A percentile compares a stretch with the other conserved stretches of the same genome.
phyloP scores from a whole-genome alignment of 257 asterid genomes.

The Ligustrum vulgare region DNA sequence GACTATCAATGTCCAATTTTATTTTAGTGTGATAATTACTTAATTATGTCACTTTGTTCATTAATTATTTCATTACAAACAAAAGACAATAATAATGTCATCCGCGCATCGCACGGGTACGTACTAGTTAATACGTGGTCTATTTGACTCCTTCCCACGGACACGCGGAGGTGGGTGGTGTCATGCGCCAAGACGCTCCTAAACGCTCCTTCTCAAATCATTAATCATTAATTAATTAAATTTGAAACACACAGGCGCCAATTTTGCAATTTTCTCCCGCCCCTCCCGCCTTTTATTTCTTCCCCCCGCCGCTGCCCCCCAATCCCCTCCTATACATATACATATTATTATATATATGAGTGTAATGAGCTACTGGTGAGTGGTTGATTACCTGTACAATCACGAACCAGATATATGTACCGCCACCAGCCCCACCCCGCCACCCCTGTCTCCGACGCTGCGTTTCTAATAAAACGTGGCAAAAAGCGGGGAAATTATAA shows the following conservation, averaged over 20 bases:
- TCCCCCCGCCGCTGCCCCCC: slow-evolving; percentile 12
- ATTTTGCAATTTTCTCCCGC: slow-evolving; percentile 56
- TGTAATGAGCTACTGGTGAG: not conserved
- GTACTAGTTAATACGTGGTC: too few species aligned
- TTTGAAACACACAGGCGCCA: slow-evolving; percentile 67
- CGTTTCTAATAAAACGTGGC: slow-evolving; percentile 45
- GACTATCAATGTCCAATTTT: too few species aligned
- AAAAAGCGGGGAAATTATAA: slow-evolving; percentile 75
- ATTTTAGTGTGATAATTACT: too few species aligned
- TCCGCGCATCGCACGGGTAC: too few species aligned
- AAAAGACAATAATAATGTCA: too few species aligned
- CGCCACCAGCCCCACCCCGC: slow-evolving; percentile 76
- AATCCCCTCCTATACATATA: not conserved
- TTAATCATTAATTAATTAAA: not conserved
- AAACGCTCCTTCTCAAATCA: slow-evolving; percentile 25
- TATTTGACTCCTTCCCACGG: too few species aligned
- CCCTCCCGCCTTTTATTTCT: slow-evolving; percentile 60
- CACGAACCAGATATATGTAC: slow-evolving; percentile 39
- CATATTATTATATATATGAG: not conserved
- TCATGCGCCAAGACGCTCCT: not conserved
- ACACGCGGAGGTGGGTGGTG: not conserved
- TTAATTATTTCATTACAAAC: too few species aligned
- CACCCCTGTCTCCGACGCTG: slow-evolving; percentile 64
- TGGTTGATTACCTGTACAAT: not conserved
- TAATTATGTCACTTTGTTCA: too few species aligned